phyloP scores from a whole-genome alignment of 108 stramenopile genomes.

The Cyclotella sp. region DNA sequence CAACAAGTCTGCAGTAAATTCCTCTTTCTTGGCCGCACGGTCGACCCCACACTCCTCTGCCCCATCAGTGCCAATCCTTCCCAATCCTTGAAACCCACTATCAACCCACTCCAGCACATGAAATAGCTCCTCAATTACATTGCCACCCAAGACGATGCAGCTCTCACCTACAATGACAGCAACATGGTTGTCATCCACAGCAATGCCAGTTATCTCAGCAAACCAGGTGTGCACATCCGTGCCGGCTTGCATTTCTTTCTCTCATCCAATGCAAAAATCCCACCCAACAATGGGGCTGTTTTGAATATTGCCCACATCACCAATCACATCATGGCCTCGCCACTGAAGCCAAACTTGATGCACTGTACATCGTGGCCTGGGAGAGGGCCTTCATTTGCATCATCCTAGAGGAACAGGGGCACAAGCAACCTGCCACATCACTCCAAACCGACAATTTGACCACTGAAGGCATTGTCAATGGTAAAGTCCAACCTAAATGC shows the following conservation, averaged over 20 bases:
- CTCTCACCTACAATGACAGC: conserved; percentile 8
- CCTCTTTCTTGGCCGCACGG: too few relatives aligned
- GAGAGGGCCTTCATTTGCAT: too few relatives aligned
- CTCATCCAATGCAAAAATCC: not conserved
- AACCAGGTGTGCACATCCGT: too few relatives aligned
- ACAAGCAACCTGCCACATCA: not conserved
- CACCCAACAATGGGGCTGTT: not conserved
- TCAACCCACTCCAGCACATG: not conserved
- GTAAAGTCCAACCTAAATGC: too few relatives aligned
- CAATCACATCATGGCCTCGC: not conserved
- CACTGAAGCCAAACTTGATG: not conserved
- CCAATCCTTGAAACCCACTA: too few relatives aligned
- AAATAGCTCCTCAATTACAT: not conserved
- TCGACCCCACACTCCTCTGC: too few relatives aligned
- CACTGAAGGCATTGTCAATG: not conserved
- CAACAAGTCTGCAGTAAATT: too few relatives aligned
- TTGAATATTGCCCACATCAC: too few relatives aligned
- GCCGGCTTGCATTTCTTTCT: conserved; percentile 13
- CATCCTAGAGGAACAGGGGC: not conserved
- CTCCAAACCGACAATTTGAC: not conserved
- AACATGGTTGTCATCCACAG: not conserved
- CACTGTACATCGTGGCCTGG: not conserved
- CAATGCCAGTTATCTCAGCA: conserved; percentile 46
- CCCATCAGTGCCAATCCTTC: not conserved
- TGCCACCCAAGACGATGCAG: too few relatives aligned